Conservation (phyloP, 805 yeast species). For the Tetrapisispora taiwanensis region DNA sequence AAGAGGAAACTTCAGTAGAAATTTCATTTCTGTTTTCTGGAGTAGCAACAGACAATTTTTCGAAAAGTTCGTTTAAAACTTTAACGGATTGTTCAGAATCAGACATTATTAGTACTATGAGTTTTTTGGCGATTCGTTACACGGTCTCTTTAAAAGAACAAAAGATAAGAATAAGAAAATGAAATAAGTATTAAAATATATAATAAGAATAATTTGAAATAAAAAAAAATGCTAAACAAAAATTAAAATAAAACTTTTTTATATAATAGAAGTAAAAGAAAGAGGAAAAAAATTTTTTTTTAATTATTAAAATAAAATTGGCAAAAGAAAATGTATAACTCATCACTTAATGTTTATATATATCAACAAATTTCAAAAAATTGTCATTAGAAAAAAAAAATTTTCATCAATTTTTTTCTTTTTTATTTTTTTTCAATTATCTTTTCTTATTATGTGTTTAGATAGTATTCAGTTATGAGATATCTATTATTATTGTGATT, state of each 20-base stretch:
- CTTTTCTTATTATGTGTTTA: no score
- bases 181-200: not conserved
- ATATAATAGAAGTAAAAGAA: not conserved
- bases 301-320: not conserved
- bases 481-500: no score
- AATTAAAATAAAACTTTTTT: slow-evolving; percentile 1
- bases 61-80: slow-evolving; percentile 88
- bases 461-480: no score
- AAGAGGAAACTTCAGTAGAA: slow-evolving; percentile 81
- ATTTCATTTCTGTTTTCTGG: slow-evolving; percentile 75
- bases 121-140: slow-evolving; percentile 10
- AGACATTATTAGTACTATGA: slow-evolving; percentile 28
- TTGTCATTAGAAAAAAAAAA: no score
- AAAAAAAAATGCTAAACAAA: not conserved
- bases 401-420: no score
- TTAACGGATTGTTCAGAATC: slow-evolving; percentile 42
- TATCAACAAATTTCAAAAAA: no score
- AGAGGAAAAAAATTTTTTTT: slow-evolving; percentile 2
- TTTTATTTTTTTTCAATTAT: no score
- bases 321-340: not conserved
- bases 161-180: not conserved
- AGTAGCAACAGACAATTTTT: slow-evolving; percentile 82
- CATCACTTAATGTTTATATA: no score
- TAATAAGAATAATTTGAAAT: slow-evolving; percentile 1
- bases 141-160: slow-evolving; percentile 5